A percentile compares a stretch with the other conserved stretches of the same genome.
Conservation (phyloP, 495 filamentous ascomycete species). For the Penicillium diatomitis region DNA sequence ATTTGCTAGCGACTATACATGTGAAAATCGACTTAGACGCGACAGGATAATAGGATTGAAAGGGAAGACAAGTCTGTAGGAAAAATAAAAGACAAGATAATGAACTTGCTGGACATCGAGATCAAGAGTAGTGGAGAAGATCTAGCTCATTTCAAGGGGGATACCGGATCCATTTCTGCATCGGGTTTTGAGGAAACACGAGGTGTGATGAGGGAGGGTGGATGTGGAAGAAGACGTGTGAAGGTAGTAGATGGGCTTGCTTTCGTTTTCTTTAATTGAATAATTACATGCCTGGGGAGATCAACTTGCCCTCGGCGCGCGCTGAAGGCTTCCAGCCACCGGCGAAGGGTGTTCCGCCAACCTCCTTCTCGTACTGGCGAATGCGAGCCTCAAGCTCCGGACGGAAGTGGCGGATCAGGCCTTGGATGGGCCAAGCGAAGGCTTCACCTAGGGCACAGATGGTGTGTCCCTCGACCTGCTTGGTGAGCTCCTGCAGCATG, state of each 20-base stretch:
- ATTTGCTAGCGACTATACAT: constrained; percentile 31
- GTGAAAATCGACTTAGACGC: constrained; percentile 20
- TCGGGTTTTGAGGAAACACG: constrained; percentile 12
- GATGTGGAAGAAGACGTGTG: neutral
- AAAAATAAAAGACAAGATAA: constrained; percentile 15
- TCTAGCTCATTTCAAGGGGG: constrained; percentile 9
- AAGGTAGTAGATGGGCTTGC: neutral
- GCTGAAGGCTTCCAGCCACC: constrained; percentile 83
- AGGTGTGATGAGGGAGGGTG: constrained; percentile 3
- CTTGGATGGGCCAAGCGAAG: constrained; percentile 97
- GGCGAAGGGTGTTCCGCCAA: constrained; percentile 59
- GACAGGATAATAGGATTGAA: constrained; percentile 22
- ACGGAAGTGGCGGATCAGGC: constrained; percentile 93
- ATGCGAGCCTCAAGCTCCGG: constrained; percentile 90
- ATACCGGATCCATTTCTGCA: constrained; percentile 15
- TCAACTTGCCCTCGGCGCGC: constrained; percentile 65
- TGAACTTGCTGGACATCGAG: too few species aligned
- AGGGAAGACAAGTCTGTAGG: constrained; percentile 8
- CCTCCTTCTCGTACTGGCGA: constrained; percentile 56
- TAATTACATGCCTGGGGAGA: constrained; percentile 65
- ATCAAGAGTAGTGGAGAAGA: constrained; percentile 3
- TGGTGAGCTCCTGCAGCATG: constrained; percentile 98
- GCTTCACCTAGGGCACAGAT: constrained; percentile 97
- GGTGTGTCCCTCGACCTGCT: constrained; percentile 98
- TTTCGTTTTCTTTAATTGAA: neutral